Evolutionary conservation across 2,329 filamentous ascomycete genomes (phyloP), one percentile per base, ranked within the genome.

Genomic region (Apiospora aurea): DNA sequence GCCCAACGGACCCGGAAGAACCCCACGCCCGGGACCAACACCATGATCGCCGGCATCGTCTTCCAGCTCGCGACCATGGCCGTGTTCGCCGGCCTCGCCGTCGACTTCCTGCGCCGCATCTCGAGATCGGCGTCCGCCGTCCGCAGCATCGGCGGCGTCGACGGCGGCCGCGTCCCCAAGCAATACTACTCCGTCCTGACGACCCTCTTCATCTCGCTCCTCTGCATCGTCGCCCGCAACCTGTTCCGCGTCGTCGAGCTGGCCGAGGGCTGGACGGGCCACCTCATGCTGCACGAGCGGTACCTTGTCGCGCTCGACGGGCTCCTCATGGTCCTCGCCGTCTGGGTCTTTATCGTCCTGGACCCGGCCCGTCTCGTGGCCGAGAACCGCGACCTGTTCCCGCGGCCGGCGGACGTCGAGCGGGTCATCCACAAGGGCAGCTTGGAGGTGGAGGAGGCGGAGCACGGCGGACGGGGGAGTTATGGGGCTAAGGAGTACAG

Each of bases 171-270:
- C 26, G 75, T 82, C 11, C 77, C 43, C 18, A 70, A 73, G 1
- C 75, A 80, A 18, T 74, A 75, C 44, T 73, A 76, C 4, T 70
- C 78, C 1, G 75, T 84, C 5, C 29, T 61, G 29, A 70, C 77
- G 26, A 83, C 84, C 1, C 83, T 84, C 74, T 75, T 82, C 1
- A 78, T 86, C 67, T 83, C 81, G 86, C 69, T 84, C 81, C 10
- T 82, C 6, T 82, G 82, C 72, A 85, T 87, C 72, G 86, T 86
- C 72, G 79, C 84, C 16, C 81, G 86, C 66, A 85, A 82, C 72
- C 83, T 87, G 49, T 88, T 87, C 74, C 83, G 86, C 69, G 85
- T 85, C 1, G 81, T 87, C 53, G 86, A 88, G 75, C 78, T 88
- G 70, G 78, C 82, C 24, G 80, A 88, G 75, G 86, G 86, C 0